Evolutionary conservation across 495 filamentous ascomycete genomes (phyloP).

Genomic region (Aspergillus nidulans): DNA sequence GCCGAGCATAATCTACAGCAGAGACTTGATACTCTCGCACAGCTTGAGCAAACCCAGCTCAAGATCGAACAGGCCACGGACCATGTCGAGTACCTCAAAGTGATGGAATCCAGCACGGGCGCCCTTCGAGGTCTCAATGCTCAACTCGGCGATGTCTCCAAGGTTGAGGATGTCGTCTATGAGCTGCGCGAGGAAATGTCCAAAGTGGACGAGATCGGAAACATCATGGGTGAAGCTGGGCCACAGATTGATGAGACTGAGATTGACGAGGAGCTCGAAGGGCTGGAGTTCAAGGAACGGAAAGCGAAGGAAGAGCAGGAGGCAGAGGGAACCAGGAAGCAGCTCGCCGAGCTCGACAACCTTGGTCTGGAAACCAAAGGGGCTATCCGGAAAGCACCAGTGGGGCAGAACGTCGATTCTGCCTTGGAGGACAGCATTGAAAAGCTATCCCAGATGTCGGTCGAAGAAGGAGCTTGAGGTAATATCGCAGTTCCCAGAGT

Average conservation of each 20-base stretch:
- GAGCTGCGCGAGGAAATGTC: conserved; percentile 73
- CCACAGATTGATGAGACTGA: conserved; percentile 72
- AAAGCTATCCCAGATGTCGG: conserved; percentile 40
- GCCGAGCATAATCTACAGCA: conserved; percentile 65
- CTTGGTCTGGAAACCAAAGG: conserved; percentile 34
- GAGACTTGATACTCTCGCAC: conserved; percentile 64
- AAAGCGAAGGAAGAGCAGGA: conserved; percentile 51
- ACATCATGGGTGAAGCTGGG: conserved; percentile 61
- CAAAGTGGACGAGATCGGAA: conserved; percentile 76
- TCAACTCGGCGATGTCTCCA: conserved; percentile 70
- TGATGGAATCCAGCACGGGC: conserved; percentile 72
- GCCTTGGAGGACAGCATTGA: conserved; percentile 37
- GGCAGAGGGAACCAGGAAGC: conserved; percentile 38
- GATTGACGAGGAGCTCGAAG: conserved; percentile 84
- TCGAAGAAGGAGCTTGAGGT: conserved; percentile 34
- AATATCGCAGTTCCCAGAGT: not conserved
- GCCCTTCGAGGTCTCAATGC: conserved; percentile 70
- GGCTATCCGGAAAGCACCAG: conserved; percentile 23
- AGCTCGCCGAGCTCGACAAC: conserved; percentile 42
- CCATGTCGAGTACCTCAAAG: conserved; percentile 71
- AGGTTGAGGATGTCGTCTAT: conserved; percentile 71
- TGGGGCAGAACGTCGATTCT: conserved; percentile 25
- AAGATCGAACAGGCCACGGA: conserved; percentile 82
- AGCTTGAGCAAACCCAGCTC: conserved; percentile 74
- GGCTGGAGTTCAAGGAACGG: conserved; percentile 63